phyloP scores from a whole-genome alignment of 495 filamentous ascomycete genomes.

The Xylona heveae region DNA sequence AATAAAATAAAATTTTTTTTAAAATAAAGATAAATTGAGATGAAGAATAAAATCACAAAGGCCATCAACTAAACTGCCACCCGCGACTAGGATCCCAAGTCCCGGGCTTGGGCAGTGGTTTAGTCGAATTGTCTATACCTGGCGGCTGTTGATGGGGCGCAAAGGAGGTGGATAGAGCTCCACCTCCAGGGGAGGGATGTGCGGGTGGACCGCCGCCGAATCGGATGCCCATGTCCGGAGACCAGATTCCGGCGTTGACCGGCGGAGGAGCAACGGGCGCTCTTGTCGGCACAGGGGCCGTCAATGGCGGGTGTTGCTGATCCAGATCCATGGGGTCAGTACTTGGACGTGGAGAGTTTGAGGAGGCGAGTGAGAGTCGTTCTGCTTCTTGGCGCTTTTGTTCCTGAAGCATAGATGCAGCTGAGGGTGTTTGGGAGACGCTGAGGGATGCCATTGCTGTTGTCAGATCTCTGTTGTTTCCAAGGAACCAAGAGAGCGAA shows the following conservation, averaged over 20 bases:
- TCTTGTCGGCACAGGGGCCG: conserved; percentile 31
- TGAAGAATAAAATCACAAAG: no score
- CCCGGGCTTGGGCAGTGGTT: conserved; percentile 8
- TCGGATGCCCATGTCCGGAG: conserved; percentile 57
- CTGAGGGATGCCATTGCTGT: conserved; percentile 40
- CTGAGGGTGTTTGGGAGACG: conserved; percentile 22
- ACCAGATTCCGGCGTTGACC: conserved; percentile 43
- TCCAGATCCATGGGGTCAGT: no score
- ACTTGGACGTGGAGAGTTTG: no score
- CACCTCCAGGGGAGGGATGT: conserved; percentile 5
- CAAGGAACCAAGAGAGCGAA: conserved; percentile 6
- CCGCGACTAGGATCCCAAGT: conserved; percentile 42
- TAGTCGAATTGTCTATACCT: conserved; percentile 8
- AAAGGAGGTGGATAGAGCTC: no score
- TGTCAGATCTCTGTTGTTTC: conserved; percentile 29
- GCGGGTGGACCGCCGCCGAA: conserved; percentile 31
- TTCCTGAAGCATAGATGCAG: conserved; percentile 9
- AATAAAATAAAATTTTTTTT: no score
- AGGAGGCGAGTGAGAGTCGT: conserved; percentile 5
- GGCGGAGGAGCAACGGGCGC: conserved; percentile 24
- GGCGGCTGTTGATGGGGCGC: conserved; percentile 6
- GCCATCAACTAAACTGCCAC: conserved; percentile 34
- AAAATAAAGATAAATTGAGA: no score
- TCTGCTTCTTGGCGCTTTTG: conserved; percentile 8
- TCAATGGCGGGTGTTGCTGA: conserved; percentile 16